Evolutionary conservation across 2,329 filamentous ascomycete species (phyloP).

Genomic region (Fusarium sulawesiense): DNA sequence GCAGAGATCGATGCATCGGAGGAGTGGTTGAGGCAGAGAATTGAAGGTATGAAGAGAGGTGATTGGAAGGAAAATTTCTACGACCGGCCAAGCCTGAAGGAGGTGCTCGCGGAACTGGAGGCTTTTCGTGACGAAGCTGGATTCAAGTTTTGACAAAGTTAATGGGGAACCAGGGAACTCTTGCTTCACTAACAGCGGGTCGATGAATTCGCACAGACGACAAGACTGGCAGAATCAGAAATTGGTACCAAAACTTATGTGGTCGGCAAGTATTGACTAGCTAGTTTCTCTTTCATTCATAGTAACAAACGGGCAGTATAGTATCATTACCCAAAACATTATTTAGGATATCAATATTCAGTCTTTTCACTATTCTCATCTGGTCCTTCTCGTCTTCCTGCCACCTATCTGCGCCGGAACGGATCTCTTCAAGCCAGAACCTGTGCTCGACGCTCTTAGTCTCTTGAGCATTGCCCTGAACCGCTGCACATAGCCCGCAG

Average conservation of each 20-base stretch:
- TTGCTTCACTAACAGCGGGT: background rate
- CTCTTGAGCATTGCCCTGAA: slow-evolving; percentile 50
- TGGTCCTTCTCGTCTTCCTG: slow-evolving; percentile 51
- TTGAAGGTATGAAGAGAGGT: slow-evolving; percentile 53
- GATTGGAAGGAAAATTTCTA: slow-evolving; percentile 65
- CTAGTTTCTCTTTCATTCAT: slow-evolving; percentile 4
- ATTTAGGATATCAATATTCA: background rate
- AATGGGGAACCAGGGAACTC: background rate
- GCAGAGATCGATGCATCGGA: slow-evolving; percentile 61
- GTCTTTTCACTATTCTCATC: slow-evolving; percentile 37
- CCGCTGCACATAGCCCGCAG: slow-evolving; percentile 51
- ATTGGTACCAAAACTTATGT: background rate
- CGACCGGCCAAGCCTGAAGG: slow-evolving; percentile 58
- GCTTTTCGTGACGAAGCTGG: slow-evolving; percentile 43
- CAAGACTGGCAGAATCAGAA: background rate
- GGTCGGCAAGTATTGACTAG: background rate
- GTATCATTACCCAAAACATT: background rate
- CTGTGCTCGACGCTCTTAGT: slow-evolving; percentile 46
- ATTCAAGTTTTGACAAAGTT: slow-evolving; percentile 25
- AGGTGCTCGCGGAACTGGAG: slow-evolving; percentile 54
- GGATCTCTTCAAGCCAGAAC: slow-evolving; percentile 50
- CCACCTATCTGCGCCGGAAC: slow-evolving; percentile 41
- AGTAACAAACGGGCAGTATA: slow-evolving; percentile 7
- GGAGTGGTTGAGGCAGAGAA: slow-evolving; percentile 58
- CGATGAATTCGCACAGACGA: background rate